A percentile compares a stretch with the other conserved stretches of the same genome.
Evolutionary conservation across 2,329 filamentous ascomycete genomes (phyloP).

Genomic region (Epichloe aotearoae): DNA sequence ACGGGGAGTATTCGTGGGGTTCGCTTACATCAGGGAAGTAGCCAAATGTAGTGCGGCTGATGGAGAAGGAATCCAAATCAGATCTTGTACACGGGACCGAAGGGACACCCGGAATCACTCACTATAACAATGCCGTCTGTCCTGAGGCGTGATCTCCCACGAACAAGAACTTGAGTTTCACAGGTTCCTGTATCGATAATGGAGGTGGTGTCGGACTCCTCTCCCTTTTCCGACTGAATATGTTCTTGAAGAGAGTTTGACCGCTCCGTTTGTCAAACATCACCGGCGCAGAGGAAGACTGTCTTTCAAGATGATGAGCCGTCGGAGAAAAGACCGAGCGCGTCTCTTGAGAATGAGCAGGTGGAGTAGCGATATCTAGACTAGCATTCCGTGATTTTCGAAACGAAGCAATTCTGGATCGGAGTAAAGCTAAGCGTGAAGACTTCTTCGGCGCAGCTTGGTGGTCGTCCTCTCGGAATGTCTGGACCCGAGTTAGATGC

Average conservation of each 20-base stretch:
- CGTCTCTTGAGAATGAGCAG: background rate
- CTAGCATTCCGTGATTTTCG: background rate
- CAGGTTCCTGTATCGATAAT: background rate
- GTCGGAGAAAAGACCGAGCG: background rate
- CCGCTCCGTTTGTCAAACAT: background rate
- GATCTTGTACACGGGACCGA: background rate
- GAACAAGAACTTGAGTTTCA: conserved; percentile 23
- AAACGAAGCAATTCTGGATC: background rate
- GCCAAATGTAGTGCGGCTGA: conserved; percentile 23
- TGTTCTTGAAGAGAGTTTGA: background rate
- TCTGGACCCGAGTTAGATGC: background rate
- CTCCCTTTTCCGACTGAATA: conserved; percentile 10
- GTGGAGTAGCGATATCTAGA: too few species aligned
- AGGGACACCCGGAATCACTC: conserved; percentile 1
- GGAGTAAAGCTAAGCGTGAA: background rate
- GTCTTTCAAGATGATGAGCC: background rate
- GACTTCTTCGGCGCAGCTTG: background rate
- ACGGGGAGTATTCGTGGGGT: background rate
- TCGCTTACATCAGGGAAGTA: conserved; percentile 24
- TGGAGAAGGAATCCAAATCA: background rate
- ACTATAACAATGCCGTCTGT: conserved; percentile 27
- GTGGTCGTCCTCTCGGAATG: background rate
- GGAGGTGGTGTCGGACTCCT: conserved; percentile 7
- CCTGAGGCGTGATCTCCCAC: conserved; percentile 19
- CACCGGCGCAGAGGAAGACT: background rate